phyloP scores from a whole-genome alignment of 2,329 filamentous ascomycete genomes.

The Cercospora janseana region DNA sequence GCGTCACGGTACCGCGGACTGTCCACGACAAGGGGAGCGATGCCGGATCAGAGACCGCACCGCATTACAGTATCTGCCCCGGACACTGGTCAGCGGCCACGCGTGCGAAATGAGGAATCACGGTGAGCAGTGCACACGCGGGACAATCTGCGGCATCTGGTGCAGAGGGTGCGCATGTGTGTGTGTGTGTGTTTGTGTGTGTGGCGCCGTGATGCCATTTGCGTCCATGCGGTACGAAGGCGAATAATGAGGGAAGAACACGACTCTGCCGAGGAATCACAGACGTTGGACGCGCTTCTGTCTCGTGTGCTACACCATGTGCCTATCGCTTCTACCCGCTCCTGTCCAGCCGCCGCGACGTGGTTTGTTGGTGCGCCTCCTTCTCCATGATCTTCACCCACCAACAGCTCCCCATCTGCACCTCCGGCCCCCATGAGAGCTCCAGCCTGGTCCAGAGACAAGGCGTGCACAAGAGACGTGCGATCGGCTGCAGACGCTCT shows the following conservation, averaged over 20 bases:
- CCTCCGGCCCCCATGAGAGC: neutral
- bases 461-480: neutral
- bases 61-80: no score
- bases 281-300: neutral
- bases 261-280: neutral
- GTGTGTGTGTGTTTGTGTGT: no score
- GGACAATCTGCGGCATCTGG: neutral
- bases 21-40: no score
- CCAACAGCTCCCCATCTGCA: neutral
- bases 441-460: neutral
- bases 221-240: neutral
- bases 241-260: no score
- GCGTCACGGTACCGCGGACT: no score
- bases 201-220: constrained; percentile 13
- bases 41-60: no score
- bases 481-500: neutral
- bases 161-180: no score
- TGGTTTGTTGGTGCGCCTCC: neutral
- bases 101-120: no score
- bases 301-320: neutral
- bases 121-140: neutral
- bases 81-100: no score
- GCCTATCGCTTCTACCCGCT: neutral
- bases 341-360: neutral
- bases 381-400: neutral